Evolutionary conservation across 2,329 filamentous ascomycete species (phyloP), one percentile per base, ranked within the genome.

Genomic region (Epichloe sibirici): DNA sequence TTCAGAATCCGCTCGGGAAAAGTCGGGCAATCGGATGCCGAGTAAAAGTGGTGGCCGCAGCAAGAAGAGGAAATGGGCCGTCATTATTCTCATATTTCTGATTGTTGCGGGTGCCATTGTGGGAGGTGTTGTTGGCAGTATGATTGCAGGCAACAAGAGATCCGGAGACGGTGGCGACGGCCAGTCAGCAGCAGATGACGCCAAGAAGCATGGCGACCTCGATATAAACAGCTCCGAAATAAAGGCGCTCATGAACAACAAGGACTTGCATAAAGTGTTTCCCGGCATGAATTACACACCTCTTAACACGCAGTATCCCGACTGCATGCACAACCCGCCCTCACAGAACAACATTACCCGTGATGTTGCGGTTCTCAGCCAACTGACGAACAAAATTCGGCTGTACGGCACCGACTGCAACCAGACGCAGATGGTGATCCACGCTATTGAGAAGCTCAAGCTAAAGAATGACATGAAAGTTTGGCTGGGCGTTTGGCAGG

Each of bases 391-490:
- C 65, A 84, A 83, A 3, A 79, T 97, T 47, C 85, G 91, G 7
- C 75, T 96, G 1, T 97, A 97, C 66, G 91, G 91, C 48, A 97
- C 89, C 12, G 91, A 97, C 71, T 97, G 91, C 76, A 96, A 96
- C 69, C 91, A 97, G 69, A 97, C 91, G 0, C 81, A 95, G 67
- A 93, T 97, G 86, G 81, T 94, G 1, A 73, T 97, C 8, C 84
- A 93, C 61, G 84, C 90, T 21, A 85, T 97, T 60, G 75, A 87
- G 53, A 77, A 77, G 49, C 76, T 97, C 12, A 75, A 85, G 50
- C 71, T 96, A 60, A 77, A 86, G 51, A 75, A 79, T 53, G 74
- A 73, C 2, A 82, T 95, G 73, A 95, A 94, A 67, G 75, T 97
- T 56, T 97, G 91, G 91, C 74, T 97, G 45, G 91, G 91, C 15